These are phyloP conservation scores for Aspergillus hancockii DNA, from an alignment of 495 filamentous ascomycete species.

Conservation along the genomic window DNA sequence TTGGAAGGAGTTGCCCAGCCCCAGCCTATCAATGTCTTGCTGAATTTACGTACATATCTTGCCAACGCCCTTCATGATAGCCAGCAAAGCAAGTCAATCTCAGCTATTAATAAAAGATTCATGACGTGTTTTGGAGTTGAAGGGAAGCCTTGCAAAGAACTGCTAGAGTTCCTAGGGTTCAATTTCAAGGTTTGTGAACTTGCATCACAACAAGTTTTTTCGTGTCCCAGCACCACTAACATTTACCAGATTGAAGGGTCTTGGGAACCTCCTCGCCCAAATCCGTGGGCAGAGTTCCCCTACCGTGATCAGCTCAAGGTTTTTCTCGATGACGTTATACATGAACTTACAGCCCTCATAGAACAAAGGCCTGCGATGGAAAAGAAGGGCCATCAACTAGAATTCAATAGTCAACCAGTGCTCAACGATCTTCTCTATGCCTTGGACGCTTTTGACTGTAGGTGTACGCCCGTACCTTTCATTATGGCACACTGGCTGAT, in stretches of 20 bases:
- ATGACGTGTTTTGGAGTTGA: conserved; percentile 63
- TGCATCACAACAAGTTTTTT: background rate
- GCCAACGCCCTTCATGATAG: conserved; percentile 56
- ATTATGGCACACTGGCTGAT: conserved; percentile 13
- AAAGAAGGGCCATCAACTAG: conserved; percentile 36
- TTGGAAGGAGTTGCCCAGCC: conserved; percentile 54
- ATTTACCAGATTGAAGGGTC: conserved; percentile 31
- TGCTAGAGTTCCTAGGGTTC: conserved; percentile 69
- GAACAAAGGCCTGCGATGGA: conserved; percentile 46
- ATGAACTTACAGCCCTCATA: conserved; percentile 53
- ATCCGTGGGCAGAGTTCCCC: conserved; percentile 34
- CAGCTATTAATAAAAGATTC: conserved; percentile 71
- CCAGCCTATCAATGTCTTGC: conserved; percentile 50
- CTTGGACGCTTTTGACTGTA: conserved; percentile 53
- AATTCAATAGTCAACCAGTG: conserved; percentile 32
- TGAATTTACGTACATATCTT: conserved; percentile 63
- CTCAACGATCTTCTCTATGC: conserved; percentile 40
- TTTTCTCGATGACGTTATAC: conserved; percentile 56
- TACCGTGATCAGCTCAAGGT: conserved; percentile 46
- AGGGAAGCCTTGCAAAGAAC: conserved; percentile 55
- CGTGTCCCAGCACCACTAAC: conserved; percentile 15
- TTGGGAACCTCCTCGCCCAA: conserved; percentile 51
- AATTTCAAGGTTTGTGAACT: conserved; percentile 34
- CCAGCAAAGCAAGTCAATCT: conserved; percentile 54
- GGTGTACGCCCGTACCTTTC: conserved; percentile 13